Conservation (phyloP, 1,284 basidiomycete genomes). For the Athelia psychrophila region DNA sequence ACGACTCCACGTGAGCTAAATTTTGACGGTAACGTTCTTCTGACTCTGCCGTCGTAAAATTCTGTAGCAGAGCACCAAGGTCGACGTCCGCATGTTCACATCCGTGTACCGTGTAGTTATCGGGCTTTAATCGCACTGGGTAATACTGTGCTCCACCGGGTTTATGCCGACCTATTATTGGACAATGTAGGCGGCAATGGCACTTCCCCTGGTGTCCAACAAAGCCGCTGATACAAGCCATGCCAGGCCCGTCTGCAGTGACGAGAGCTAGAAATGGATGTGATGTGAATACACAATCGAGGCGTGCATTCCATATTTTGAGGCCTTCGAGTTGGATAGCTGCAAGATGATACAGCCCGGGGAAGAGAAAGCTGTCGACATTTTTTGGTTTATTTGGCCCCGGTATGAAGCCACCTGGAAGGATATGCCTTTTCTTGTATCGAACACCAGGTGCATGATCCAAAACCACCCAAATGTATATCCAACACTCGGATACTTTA, state of each 20-base stretch:
- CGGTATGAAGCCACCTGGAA: constrained; percentile 18
- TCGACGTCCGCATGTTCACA: constrained; percentile 8
- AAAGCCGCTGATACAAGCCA: constrained; percentile 19
- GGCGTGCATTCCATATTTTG: constrained; percentile 17
- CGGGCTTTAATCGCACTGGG: constrained; percentile 8
- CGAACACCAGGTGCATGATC: constrained; percentile 8
- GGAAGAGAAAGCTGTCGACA: constrained; percentile 25
- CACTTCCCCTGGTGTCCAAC: constrained; percentile 23
- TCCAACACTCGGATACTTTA: constrained; percentile 29
- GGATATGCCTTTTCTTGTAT: constrained; percentile 11
- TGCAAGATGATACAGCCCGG: constrained; percentile 24
- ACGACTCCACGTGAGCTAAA: too few species aligned
- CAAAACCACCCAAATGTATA: constrained; percentile 15
- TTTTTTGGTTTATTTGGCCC: constrained; percentile 30
- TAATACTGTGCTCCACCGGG: constrained; percentile 18
- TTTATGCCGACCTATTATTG: constrained; percentile 17
- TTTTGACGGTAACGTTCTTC: too few species aligned
- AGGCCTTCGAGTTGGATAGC: constrained; percentile 20
- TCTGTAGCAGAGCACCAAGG: too few species aligned
- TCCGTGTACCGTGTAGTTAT: constrained; percentile 9
- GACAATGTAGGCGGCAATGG: constrained; percentile 18
- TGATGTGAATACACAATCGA: background rate
- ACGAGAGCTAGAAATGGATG: constrained; percentile 12
- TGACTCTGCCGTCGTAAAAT: too few species aligned
- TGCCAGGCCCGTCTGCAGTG: constrained; percentile 23